These are phyloP conservation scores for Aspergillus bridgeri DNA, from an alignment of 495 filamentous ascomycete species.

Conservation along the genomic window DNA sequence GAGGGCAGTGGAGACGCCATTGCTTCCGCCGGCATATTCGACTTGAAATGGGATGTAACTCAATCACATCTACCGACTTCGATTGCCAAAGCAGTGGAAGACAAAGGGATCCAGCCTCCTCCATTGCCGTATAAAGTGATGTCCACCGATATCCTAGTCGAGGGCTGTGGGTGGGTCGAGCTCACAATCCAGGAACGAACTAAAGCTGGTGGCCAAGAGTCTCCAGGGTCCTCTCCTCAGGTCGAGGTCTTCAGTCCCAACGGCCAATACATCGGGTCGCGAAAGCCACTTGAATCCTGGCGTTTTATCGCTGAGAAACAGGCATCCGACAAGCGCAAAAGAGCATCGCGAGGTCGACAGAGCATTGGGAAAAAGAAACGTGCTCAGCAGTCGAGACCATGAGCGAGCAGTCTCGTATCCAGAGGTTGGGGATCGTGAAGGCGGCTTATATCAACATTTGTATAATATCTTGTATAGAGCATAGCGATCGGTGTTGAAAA, in stretches of 20 bases:
- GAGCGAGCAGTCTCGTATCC: not conserved
- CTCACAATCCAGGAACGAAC: slow-evolving; percentile 75
- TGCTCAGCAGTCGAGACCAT: slow-evolving; percentile 1
- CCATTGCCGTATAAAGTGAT: slow-evolving; percentile 73
- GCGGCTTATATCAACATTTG: slow-evolving; percentile 10
- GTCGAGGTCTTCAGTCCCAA: slow-evolving; percentile 85
- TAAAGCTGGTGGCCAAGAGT: slow-evolving; percentile 29
- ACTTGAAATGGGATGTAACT: slow-evolving; percentile 79
- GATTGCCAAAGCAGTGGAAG: slow-evolving; percentile 34
- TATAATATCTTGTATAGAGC: slow-evolving; percentile 15
- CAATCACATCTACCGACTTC: slow-evolving; percentile 41
- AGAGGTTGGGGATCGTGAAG: slow-evolving; percentile 9
- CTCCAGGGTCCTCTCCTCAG: slow-evolving; percentile 48
- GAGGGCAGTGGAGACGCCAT: slow-evolving; percentile 52
- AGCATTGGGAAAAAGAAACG: slow-evolving; percentile 27
- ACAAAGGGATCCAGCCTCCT: slow-evolving; percentile 27
- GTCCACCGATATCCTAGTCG: slow-evolving; percentile 79
- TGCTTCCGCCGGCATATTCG: slow-evolving; percentile 68
- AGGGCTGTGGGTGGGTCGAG: slow-evolving; percentile 92
- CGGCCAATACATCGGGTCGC: slow-evolving; percentile 67
- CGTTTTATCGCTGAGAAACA: slow-evolving; percentile 34
- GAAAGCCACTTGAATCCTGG: slow-evolving; percentile 75
- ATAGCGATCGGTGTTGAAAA: slow-evolving; percentile 34
- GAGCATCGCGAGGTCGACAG: slow-evolving; percentile 18
- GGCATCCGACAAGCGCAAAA: slow-evolving; percentile 33